These are phyloP conservation scores for Corynespora cassiicola DNA, from an alignment of 2,329 filamentous ascomycete species.

Conservation along the genomic window DNA sequence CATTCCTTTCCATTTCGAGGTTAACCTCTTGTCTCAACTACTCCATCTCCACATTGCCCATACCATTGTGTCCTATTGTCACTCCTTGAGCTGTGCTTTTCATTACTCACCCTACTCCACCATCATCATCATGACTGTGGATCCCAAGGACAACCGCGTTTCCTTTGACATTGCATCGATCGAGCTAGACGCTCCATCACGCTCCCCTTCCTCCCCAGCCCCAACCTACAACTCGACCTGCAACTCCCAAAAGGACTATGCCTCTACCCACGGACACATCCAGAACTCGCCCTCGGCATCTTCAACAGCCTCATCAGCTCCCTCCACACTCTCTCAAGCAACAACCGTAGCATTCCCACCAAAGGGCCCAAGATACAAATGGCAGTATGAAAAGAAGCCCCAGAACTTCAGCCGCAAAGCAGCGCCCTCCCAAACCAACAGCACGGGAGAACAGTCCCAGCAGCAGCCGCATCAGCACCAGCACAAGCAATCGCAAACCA, in stretches of 20 bases:
- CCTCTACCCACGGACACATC: background rate
- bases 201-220: background rate
- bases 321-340: background rate
- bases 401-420: too few species aligned
- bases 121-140: too few species aligned
- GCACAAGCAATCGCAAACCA: constrained; percentile 8
- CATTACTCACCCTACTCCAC: background rate
- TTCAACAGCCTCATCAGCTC: too few species aligned
- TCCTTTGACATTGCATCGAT: background rate
- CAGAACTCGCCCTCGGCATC: background rate
- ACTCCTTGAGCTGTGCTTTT: background rate
- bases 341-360: background rate
- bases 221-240: constrained; percentile 4
- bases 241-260: background rate
- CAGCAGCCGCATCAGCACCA: constrained; percentile 9
- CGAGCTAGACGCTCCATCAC: background rate
- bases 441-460: background rate
- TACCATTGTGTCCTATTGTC: constrained; percentile 1
- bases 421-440: too few species aligned
- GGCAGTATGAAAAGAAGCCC: too few species aligned
- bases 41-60: constrained; percentile 1
- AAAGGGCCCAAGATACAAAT: too few species aligned
- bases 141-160: too few species aligned
- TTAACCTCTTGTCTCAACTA: background rate
- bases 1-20: background rate